A percentile compares a stretch with the other conserved stretches of the same genome.
Evolutionary conservation across 805 yeast species (phyloP).

Genomic region (Cyberlindnera maritima): DNA sequence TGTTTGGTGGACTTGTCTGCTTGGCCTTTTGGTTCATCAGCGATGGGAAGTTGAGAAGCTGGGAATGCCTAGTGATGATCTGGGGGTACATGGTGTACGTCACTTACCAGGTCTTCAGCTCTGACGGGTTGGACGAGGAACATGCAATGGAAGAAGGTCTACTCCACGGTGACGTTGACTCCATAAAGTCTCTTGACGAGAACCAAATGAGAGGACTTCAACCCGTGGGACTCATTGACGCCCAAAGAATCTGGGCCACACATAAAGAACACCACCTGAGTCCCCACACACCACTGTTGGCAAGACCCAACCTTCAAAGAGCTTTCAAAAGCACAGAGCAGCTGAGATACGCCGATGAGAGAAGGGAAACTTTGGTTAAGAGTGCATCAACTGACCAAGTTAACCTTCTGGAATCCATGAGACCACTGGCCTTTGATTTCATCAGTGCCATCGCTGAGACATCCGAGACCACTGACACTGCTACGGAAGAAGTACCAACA

Average conservation of each 20-base stretch:
- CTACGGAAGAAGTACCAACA: background rate
- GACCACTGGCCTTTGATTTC: background rate
- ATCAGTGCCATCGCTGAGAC: background rate
- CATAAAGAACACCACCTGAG: background rate
- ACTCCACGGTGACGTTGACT: background rate
- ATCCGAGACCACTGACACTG: conserved; percentile 9
- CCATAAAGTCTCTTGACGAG: conserved; percentile 19
- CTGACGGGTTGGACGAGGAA: conserved; percentile 36
- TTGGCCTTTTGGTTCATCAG: conserved; percentile 50
- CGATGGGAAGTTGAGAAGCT: conserved; percentile 51
- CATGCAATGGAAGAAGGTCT: conserved; percentile 3
- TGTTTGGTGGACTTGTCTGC: conserved; percentile 51
- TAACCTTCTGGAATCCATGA: background rate
- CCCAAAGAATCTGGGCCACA: conserved; percentile 33
- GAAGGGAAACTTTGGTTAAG: background rate
- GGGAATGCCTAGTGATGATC: conserved; percentile 59
- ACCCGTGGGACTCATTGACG: conserved; percentile 38
- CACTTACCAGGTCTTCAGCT: conserved; percentile 36
- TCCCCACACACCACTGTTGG: background rate
- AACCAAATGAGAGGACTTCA: conserved; percentile 20
- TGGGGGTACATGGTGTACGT: conserved; percentile 59
- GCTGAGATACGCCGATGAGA: background rate
- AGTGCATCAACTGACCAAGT: conserved; percentile 7
- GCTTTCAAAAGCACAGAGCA: conserved; percentile 4
- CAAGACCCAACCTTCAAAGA: conserved; percentile 2